These are phyloP conservation scores for Sugiyamaella paludigena DNA, from an alignment of 1,139 yeast species.

Conservation along the genomic window DNA sequence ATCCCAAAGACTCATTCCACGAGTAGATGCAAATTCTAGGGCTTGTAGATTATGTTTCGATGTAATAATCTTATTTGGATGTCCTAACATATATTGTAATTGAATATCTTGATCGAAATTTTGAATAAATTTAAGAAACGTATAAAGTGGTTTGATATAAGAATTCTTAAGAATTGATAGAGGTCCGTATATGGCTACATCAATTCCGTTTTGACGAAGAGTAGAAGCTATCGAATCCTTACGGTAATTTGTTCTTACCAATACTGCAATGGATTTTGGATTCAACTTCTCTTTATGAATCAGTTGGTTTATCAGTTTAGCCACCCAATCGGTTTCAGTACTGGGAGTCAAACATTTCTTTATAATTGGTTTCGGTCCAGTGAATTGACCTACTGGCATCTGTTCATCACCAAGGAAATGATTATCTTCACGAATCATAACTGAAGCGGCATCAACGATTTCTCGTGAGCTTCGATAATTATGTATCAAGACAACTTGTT, in stretches of 20 bases:
- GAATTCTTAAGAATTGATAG: constrained; percentile 14
- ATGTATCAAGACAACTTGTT: constrained; percentile 50
- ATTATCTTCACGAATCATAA: constrained; percentile 59
- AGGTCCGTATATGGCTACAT: constrained; percentile 15
- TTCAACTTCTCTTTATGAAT: constrained; percentile 6
- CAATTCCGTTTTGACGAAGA: constrained; percentile 13
- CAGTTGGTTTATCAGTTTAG: constrained; percentile 15
- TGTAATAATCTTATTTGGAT: constrained; percentile 15
- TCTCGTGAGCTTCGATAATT: constrained; percentile 78
- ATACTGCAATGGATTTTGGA: constrained; percentile 24
- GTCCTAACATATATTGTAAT: constrained; percentile 13
- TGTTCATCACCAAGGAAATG: constrained; percentile 9
- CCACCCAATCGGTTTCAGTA: constrained; percentile 22
- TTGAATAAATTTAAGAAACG: constrained; percentile 17
- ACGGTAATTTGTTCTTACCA: constrained; percentile 20
- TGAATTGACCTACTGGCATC: constrained; percentile 14
- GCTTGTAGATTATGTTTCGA: constrained; percentile 12
- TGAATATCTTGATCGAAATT: constrained; percentile 15
- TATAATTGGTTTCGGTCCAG: constrained; percentile 15
- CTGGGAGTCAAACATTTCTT: constrained; percentile 6
- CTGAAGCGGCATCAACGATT: constrained; percentile 63
- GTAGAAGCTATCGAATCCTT: constrained; percentile 13
- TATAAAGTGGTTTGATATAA: constrained; percentile 16
- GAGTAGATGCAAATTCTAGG: neutral
- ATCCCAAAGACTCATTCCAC: constrained; percentile 14